Conservation (phyloP, 805 yeast species). For the Saccharomycopsis sp. region DNA sequence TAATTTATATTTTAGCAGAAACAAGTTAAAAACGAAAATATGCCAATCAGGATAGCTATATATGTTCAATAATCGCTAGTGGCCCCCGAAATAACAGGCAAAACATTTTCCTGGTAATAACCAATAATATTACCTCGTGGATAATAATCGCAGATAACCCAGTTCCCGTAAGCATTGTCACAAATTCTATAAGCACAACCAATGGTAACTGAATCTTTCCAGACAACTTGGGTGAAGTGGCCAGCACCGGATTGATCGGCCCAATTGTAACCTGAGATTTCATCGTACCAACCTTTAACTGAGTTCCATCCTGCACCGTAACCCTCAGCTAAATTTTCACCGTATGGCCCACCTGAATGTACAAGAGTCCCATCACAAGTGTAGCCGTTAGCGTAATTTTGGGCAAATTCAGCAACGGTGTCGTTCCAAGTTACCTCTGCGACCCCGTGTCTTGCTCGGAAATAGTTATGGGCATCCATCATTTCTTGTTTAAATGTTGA, state of each 20-base stretch:
- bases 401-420: conserved; percentile 48
- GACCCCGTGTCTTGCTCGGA: conserved; percentile 47
- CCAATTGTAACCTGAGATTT: conserved; percentile 45
- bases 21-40: too few species aligned
- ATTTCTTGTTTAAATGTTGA: conserved; percentile 31
- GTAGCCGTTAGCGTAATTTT: conserved; percentile 46
- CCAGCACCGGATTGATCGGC: conserved; percentile 46
- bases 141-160: conserved; percentile 68
- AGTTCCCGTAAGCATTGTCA: conserved; percentile 36
- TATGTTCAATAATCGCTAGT: too few species aligned
- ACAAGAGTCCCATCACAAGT: conserved; percentile 50
- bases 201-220: conserved; percentile 53
- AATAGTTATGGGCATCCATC: conserved; percentile 53
- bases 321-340: conserved; percentile 81
- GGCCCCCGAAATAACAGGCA: background rate
- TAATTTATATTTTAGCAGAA: too few species aligned
- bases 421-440: conserved; percentile 49
- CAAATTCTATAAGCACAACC: conserved; percentile 74
- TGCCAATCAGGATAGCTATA: too few species aligned
- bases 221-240: conserved; percentile 77
- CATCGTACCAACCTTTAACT: conserved; percentile 72
- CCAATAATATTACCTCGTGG: conserved; percentile 69
- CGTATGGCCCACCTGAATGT: conserved; percentile 64
- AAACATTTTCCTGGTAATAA: background rate
- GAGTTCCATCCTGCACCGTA: conserved; percentile 44